These are phyloP conservation scores for Acorus calamus DNA, from an alignment of 106 monocot species.

Conservation along the genomic window DNA sequence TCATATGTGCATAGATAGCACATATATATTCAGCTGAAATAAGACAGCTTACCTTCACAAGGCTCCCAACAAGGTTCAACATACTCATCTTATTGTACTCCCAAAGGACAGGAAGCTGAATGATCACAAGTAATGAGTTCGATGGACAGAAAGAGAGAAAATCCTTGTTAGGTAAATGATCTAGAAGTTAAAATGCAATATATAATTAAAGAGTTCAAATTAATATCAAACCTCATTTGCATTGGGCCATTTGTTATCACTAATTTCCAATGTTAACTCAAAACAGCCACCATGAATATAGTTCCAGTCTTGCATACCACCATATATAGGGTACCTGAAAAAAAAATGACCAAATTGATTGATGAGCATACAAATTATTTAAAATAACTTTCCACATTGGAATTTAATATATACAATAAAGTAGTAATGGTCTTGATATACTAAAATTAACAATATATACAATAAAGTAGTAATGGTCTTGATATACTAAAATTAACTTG, in stretches of 20 bases:
- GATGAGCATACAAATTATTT: too few relatives aligned
- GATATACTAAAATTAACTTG: not conserved
- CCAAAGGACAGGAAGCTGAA: slow-evolving; percentile 70
- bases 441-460: not conserved
- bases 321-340: slow-evolving; percentile 95
- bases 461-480: too few relatives aligned
- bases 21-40: too few relatives aligned
- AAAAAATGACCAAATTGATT: not conserved
- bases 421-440: too few relatives aligned
- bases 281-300: slow-evolving; percentile 98
- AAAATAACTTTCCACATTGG: too few relatives aligned
- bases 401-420: too few relatives aligned
- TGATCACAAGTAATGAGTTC: too few relatives aligned
- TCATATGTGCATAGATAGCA: not conserved
- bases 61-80: slow-evolving; percentile 80
- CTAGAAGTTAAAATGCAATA: not conserved
- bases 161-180: too few relatives aligned
- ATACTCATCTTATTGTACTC: slow-evolving; percentile 82
- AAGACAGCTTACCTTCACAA: slow-evolving; percentile 54
- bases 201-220: not conserved
- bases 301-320: slow-evolving; percentile 99
- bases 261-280: slow-evolving; percentile 90
- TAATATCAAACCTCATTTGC: slow-evolving; percentile 54
- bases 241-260: slow-evolving; percentile 95
- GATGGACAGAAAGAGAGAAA: too few relatives aligned